Evolutionary conservation across 306 rosid genomes (phyloP), one percentile per base, ranked within the genome.

Genomic region (Glycine soja): DNA sequence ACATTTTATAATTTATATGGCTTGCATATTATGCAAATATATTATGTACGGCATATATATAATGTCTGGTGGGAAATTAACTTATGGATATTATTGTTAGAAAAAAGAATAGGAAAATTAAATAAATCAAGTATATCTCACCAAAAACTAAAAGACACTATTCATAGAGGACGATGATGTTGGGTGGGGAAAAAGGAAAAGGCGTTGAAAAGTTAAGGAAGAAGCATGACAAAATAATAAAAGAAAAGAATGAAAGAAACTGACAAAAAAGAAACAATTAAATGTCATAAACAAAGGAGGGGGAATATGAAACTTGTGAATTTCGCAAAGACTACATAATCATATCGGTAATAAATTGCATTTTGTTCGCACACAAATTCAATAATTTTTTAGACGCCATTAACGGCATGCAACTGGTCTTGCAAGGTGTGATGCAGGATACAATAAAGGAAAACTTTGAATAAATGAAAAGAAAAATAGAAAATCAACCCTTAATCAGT

Each of bases 11-110:
- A 42, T 42, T 42, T 42, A 42, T 42, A 42, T 45, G 79, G 56
- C 79, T 84, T 75, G 79, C 70, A 80, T 84, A 61, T 4, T 51
- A 34, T 50, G 62, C 62, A 34, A 50, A 46, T 64, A 54, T 71
- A 13, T 47, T 13, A 14, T 50, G 47, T 58, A 51, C n/a, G 69
- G 65, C 74, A 34, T n/a, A n/a, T n/a, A n/a, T 15, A 66, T 73
- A 14, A 66, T 65, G 56, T 68, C 57, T 58, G 72, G 77, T 68
- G 63, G 62, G 34, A 24, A 48, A 81, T 10, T 70, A 6, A 48
- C 8, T 53, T 57, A 75, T 3, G 43, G 7, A 38, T 58, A 67
- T 43, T 58, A 67, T 43, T 34, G 52, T 10, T 38, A 18, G 11
- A 8, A 10, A n/a, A 42, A 36, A 64, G 3, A 34, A 34, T 34